Evolutionary conservation across 2,329 filamentous ascomycete genomes (phyloP), one percentile per base, ranked within the genome.

Genomic region (Knoxdaviesia capensis): DNA sequence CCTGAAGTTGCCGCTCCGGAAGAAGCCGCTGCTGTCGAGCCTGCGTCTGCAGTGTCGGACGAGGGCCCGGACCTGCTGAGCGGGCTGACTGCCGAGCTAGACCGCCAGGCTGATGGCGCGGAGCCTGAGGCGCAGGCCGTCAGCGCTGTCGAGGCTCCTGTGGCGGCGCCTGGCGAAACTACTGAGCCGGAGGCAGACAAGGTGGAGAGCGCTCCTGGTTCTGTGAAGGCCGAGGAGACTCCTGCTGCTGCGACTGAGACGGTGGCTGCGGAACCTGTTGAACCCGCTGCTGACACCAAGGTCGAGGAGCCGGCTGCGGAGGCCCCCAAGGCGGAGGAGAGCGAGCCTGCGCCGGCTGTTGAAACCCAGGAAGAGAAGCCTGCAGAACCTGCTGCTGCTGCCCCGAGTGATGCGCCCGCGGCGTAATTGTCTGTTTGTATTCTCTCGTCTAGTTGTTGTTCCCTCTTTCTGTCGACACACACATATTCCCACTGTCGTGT

Each of bases 221-320:
- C 53, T 1, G 47, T 57, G 7, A 54, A 56, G 11, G 55, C 54
- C 32, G 36, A 44, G 38, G 34, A 33, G 7, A 35, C n/a, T 4
- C 31, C 41, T 10, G 43, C 28, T 6, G 52, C 48, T 6, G 43
- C 45, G 34, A 3, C 40, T 20, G 37, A 41, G 31, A 7, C 39
- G 11, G 34, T 34, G 7, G 31, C 30, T 6, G 41, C 48, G 30
- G 43, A 46, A 32, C 7, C 48, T 36, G 43, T 43, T 7, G 33
- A 41, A 6, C 43, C 48, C 31, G 36, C 36, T 0, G 44, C 48
- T 8, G 31, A 34, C 8, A 30, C 10, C 4, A 44, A 44, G 10
- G 31, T 29, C 28, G 33, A 34, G 29, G 33, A 31, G 32, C 34
- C 35, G 10, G 30, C 32, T 11, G 39, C 36, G 7, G 40, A 41